phyloP scores from a whole-genome alignment of 2,329 filamentous ascomycete genomes.

The Colletotrichum costaricense region DNA sequence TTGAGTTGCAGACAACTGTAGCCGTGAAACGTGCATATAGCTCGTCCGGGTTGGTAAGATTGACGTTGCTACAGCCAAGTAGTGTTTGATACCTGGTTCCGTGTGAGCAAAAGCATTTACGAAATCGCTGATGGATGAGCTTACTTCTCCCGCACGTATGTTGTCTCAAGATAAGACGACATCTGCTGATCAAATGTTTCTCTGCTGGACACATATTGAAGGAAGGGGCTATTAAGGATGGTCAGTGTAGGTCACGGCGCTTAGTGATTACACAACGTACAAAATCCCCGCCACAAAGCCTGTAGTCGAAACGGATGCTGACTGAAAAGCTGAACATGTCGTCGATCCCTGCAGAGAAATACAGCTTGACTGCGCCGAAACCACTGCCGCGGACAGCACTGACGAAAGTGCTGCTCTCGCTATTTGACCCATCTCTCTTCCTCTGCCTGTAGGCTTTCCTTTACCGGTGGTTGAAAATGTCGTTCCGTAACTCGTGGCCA shows the following conservation, averaged over 20 bases:
- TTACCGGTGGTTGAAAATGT: background rate
- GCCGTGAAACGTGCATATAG: constrained; percentile 95
- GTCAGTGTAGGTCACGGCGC: constrained; percentile 31
- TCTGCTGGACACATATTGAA: constrained; percentile 81
- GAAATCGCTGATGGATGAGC: constrained; percentile 42
- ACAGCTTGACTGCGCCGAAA: constrained; percentile 55
- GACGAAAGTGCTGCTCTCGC: constrained; percentile 37
- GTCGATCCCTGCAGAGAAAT: constrained; percentile 77
- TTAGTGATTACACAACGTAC: constrained; percentile 57
- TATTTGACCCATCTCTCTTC: constrained; percentile 13
- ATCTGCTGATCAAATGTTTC: constrained; percentile 83
- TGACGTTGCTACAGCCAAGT: constrained; percentile 83
- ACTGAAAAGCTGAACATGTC: constrained; percentile 77
- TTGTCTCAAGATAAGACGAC: constrained; percentile 76
- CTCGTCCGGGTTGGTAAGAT: constrained; percentile 81
- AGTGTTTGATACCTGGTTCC: constrained; percentile 78
- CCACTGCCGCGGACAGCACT: constrained; percentile 47
- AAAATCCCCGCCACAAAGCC: constrained; percentile 68
- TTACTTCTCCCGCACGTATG: constrained; percentile 84
- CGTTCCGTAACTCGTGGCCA: background rate
- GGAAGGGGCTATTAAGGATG: constrained; percentile 76
- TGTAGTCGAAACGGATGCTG: constrained; percentile 77
- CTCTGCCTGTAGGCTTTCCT: background rate
- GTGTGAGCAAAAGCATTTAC: background rate
- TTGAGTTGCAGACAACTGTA: constrained; percentile 90